Evolutionary conservation across 192 early-diverging fungal genomes (phyloP).

Genomic region (Linnemannia zychae): DNA sequence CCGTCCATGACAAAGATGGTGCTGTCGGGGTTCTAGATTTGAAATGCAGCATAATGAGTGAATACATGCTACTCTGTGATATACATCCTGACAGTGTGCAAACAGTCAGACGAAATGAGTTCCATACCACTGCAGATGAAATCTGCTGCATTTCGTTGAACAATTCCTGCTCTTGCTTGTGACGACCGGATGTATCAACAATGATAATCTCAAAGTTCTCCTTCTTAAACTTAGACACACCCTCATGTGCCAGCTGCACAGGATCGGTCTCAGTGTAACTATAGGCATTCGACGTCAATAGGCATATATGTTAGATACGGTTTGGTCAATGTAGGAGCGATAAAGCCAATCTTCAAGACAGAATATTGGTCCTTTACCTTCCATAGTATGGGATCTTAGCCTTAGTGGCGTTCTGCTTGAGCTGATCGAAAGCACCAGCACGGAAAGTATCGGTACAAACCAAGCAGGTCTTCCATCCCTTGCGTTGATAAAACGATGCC

Average conservation of each 20-base stretch:
- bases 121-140: slow-evolving; percentile 76
- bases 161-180: slow-evolving; percentile 94
- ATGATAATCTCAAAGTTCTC: slow-evolving; percentile 97
- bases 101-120: neutral
- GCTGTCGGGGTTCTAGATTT: slow-evolving; percentile 79
- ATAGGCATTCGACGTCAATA: neutral
- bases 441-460: slow-evolving; percentile 98
- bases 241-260: slow-evolving; percentile 90
- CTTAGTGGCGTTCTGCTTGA: slow-evolving; percentile 97
- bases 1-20: slow-evolving; percentile 99
- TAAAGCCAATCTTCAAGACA: too few species aligned
- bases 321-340: too few species aligned
- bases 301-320: neutral
- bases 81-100: neutral
- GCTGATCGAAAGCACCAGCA: slow-evolving; percentile 98
- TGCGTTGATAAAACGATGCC: slow-evolving; percentile 91
- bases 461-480: slow-evolving; percentile 93
- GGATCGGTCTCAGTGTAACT: slow-evolving; percentile 95
- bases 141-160: slow-evolving; percentile 99
- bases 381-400: slow-evolving; percentile 98
- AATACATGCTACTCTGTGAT: neutral
- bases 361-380: slow-evolving; percentile 50
- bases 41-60: neutral
- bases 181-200: slow-evolving; percentile 97
- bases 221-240: slow-evolving; percentile 93